Percentiles rank a stretch among this genome's conserved stretches.
phyloP scores from a whole-genome alignment of 495 filamentous ascomycete genomes.

The Xylaria sp. region DNA sequence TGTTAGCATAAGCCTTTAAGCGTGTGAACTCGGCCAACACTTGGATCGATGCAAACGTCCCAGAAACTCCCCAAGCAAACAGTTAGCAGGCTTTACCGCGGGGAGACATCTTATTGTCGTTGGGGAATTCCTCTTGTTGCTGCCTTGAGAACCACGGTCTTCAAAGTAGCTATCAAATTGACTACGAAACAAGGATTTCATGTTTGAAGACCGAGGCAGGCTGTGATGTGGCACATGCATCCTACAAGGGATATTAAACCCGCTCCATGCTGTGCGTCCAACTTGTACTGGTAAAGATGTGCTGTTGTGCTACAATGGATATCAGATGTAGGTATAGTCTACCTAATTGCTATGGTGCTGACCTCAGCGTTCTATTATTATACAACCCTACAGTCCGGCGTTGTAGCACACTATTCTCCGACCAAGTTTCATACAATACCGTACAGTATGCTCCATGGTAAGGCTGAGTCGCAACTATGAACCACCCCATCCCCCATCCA shows the following conservation, averaged over 20 bases:
- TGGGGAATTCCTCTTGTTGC: background rate
- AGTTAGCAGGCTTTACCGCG: background rate
- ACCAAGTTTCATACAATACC: background rate
- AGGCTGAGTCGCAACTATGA: conserved; percentile 15
- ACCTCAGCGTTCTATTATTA: conserved; percentile 13
- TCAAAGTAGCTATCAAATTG: background rate
- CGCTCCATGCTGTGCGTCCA: background rate
- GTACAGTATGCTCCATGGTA: background rate
- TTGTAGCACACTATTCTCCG: background rate
- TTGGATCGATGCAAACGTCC: background rate
- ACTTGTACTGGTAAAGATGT: background rate
- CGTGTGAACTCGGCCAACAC: background rate
- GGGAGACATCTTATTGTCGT: background rate
- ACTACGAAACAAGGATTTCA: background rate
- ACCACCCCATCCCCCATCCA: too few relatives aligned
- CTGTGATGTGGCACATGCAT: conserved; percentile 2
- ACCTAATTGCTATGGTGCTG: background rate
- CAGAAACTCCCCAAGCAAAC: background rate
- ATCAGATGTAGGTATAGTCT: background rate
- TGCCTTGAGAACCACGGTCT: background rate
- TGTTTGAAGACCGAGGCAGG: background rate
- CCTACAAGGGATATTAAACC: background rate
- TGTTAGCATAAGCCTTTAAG: background rate
- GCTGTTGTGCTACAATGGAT: background rate
- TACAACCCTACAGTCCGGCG: background rate